Evolutionary conservation across 805 yeast species (phyloP).

Genomic region (Kluyveromyces nonfermentans): DNA sequence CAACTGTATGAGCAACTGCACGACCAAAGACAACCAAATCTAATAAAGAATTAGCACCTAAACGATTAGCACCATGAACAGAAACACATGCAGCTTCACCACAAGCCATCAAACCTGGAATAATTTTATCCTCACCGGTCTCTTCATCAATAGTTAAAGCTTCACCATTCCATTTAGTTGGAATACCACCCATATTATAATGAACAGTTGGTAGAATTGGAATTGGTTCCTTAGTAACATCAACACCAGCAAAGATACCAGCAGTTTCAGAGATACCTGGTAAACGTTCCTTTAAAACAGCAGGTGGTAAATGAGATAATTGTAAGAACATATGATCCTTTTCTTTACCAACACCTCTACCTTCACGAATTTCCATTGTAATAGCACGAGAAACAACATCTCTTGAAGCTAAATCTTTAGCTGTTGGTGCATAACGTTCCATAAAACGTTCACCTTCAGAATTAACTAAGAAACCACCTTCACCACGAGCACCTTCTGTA

Average conservation of each 20-base stretch:
- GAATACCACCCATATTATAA: slow-evolving; percentile 99
- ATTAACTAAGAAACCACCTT: slow-evolving; percentile 95
- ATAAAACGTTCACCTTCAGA: slow-evolving; percentile 98
- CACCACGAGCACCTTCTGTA: slow-evolving; percentile 99
- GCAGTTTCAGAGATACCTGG: slow-evolving; percentile 99
- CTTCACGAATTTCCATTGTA: slow-evolving; percentile 96
- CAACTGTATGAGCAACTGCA: slow-evolving; percentile 90
- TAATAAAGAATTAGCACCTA: slow-evolving; percentile 95
- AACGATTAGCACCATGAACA: slow-evolving; percentile 98
- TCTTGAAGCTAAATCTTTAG: slow-evolving; percentile 96
- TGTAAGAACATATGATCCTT: slow-evolving; percentile 94
- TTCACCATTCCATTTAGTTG: slow-evolving; percentile 96
- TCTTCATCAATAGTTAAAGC: slow-evolving; percentile 71
- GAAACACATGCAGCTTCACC: slow-evolving; percentile 99
- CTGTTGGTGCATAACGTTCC: slow-evolving; percentile 99
- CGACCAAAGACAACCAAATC: slow-evolving; percentile 97
- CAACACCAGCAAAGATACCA: slow-evolving; percentile 97
- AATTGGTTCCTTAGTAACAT: slow-evolving; percentile 97
- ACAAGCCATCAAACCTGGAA: slow-evolving; percentile 91
- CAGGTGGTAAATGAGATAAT: slow-evolving; percentile 86
- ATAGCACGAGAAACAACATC: slow-evolving; percentile 98
- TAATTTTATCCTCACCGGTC: slow-evolving; percentile 79
- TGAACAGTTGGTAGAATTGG: slow-evolving; percentile 98
- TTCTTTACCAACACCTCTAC: slow-evolving; percentile 97
- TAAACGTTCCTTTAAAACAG: slow-evolving; percentile 86